Evolutionary conservation across 768 basidiomycete genomes (phyloP).

Genomic region (Antrodiella citrinella): DNA sequence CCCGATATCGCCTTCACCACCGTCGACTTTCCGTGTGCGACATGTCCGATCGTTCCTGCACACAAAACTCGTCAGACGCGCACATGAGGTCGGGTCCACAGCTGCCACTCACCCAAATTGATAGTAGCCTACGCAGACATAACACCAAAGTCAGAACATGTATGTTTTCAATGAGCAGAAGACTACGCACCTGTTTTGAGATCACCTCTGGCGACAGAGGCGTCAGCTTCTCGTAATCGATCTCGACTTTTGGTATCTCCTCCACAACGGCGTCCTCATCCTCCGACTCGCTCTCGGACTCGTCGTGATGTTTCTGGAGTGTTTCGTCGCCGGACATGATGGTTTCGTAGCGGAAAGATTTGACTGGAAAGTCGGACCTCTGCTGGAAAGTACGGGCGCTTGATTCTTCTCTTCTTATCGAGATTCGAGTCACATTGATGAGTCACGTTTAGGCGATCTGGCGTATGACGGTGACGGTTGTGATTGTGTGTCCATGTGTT

Average conservation of each 20-base stretch:
- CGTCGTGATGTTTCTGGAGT: conserved; percentile 47
- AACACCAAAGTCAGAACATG: background rate
- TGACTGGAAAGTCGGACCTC: background rate
- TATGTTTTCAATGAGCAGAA: background rate
- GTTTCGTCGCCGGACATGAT: conserved; percentile 66
- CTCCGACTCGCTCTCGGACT: conserved; percentile 64
- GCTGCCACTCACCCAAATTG: conserved; percentile 60
- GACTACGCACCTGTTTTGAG: conserved; percentile 69
- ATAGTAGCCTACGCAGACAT: conserved; percentile 91
- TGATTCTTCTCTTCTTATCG: too few species aligned
- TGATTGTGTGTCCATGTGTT: background rate
- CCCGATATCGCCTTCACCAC: conserved; percentile 99
- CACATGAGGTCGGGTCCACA: background rate
- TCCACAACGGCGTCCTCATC: conserved; percentile 51
- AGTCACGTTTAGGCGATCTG: too few species aligned
- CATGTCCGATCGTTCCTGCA: conserved; percentile 94
- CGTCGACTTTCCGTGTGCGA: conserved; percentile 94
- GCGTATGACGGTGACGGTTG: background rate
- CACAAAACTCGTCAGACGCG: too few species aligned
- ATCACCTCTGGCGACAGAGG: conserved; percentile 87
- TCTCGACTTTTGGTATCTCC: conserved; percentile 53
- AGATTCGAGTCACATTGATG: background rate
- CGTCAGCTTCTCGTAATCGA: conserved; percentile 77
- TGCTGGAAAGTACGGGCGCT: background rate
- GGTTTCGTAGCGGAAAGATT: background rate